Evolutionary conservation across 495 filamentous ascomycete genomes (phyloP), one percentile per base, ranked within the genome.

Genomic region (Aspergillus egyptiacus): DNA sequence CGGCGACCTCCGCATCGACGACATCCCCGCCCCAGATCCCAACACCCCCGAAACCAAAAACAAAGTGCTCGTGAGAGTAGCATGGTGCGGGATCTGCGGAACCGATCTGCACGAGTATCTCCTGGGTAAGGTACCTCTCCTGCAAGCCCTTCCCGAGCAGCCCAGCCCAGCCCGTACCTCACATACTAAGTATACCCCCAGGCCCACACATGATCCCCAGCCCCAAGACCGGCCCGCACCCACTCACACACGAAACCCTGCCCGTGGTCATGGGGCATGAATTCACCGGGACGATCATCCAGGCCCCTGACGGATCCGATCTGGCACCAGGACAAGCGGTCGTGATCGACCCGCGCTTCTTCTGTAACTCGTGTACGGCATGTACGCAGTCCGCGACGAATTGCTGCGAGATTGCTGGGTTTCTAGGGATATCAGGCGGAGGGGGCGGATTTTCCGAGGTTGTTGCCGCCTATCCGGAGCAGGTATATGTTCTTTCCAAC

Each of bases 221-320:
- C 22, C 24, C 30, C 1, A 66, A 51, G 9, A 33, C 39, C 6
- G 52, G 52, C 11, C 73, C 76, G 8, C 76, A 80, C 57, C 72
- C 73, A 2, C 61, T 78, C 15, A 77, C 76, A 6, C 64, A 67
- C 40, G 69, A 73, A 40, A 57, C 52, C 3, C 65, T 76, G 20
- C 76, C 76, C 3, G 38, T 79, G 20, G 73, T 66, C 6, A 66
- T 78, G 43, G 77, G 76, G 18, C 77, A 80, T 43, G 77, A 80
- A 51, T 70, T 80, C 47, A 67, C 62, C 18, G 76, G 76, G 3
- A 48, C 48, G 9, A 41, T 56, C n/a, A 37, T 28, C 6, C 30
- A 56, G 2, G 42, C 37, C 10, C 48, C 53, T 19, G 27, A 31
- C 1, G 18, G 19, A 3, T 2, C 25, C 3, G 22, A 42, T 2